Percentiles rank a stretch among this genome's conserved stretches.
These are phyloP conservation scores for Hymenoscyphus fraxineus DNA, from an alignment of 2,329 filamentous ascomycete species.

Conservation along the genomic window DNA sequence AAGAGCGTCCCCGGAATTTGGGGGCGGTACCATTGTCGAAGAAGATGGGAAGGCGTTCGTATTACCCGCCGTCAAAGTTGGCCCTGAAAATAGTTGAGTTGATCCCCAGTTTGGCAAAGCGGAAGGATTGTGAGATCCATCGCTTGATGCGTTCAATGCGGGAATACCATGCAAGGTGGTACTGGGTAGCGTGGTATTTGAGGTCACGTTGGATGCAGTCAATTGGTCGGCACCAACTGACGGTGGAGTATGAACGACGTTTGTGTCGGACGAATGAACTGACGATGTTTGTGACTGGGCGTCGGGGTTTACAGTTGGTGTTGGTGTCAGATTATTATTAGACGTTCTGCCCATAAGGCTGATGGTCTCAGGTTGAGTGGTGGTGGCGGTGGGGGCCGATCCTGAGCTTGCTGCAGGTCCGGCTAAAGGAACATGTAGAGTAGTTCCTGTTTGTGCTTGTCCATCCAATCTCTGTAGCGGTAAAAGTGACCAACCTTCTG, in stretches of 20 bases:
- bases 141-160: slow-evolving; percentile 16
- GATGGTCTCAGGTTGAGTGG: slow-evolving; percentile 21
- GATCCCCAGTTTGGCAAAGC: slow-evolving; percentile 27
- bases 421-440: slow-evolving; percentile 16
- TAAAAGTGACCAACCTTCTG: slow-evolving; percentile 61
- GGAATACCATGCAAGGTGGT: slow-evolving; percentile 18
- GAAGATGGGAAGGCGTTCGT: slow-evolving; percentile 7
- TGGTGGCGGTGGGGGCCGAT: slow-evolving; percentile 26
- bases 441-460: slow-evolving; percentile 12
- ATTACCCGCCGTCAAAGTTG: slow-evolving; percentile 12
- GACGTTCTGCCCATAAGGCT: slow-evolving; percentile 27
- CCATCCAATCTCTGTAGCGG: slow-evolving; percentile 50
- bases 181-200: slow-evolving; percentile 19
- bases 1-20: slow-evolving; percentile 6
- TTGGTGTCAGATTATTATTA: slow-evolving; percentile 30
- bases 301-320: slow-evolving; percentile 24
- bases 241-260: slow-evolving; percentile 26
- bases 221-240: slow-evolving; percentile 28
- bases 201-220: slow-evolving; percentile 10
- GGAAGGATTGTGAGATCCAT: slow-evolving; percentile 16
- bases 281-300: slow-evolving; percentile 25
- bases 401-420: slow-evolving; percentile 23
- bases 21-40: slow-evolving; percentile 13
- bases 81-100: slow-evolving; percentile 27
- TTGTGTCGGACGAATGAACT: slow-evolving; percentile 27